Evolutionary conservation across 495 filamentous ascomycete species (phyloP).

Genomic region (Xylaria grammica): DNA sequence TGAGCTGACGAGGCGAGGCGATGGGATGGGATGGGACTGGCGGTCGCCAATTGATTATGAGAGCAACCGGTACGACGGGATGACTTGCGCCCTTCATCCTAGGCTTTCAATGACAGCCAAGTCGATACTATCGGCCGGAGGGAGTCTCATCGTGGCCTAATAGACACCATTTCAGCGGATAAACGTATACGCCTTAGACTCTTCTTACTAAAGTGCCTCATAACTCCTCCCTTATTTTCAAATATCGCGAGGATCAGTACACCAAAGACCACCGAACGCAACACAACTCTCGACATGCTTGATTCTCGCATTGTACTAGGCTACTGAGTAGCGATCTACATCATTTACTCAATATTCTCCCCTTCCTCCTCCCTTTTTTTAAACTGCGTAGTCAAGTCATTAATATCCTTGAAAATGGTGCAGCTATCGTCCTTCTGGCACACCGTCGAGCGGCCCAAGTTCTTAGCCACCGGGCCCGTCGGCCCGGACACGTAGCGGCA

Average conservation of each 20-base stretch:
- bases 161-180: too few species aligned
- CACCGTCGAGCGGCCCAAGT: slow-evolving; percentile 51
- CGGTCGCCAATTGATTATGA: too few species aligned
- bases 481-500: slow-evolving; percentile 57
- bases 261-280: background rate
- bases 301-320: background rate
- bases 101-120: too few species aligned
- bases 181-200: too few species aligned
- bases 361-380: slow-evolving; percentile 10
- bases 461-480: slow-evolving; percentile 53
- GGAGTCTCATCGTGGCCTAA: too few species aligned
- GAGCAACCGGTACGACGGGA: too few species aligned
- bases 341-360: background rate
- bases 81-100: too few species aligned
- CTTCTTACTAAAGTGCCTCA: too few species aligned
- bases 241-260: background rate
- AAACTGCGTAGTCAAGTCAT: slow-evolving; percentile 16
- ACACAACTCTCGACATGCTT: background rate
- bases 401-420: slow-evolving; percentile 24
- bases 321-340: background rate
- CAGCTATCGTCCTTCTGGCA: slow-evolving; percentile 39
- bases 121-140: too few species aligned
- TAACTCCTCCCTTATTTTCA: too few species aligned
- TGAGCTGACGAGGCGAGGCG: too few species aligned
- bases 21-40: too few species aligned